phyloP scores from a whole-genome alignment of 768 basidiomycete genomes.

The Coprinopsis marcescibilis region DNA sequence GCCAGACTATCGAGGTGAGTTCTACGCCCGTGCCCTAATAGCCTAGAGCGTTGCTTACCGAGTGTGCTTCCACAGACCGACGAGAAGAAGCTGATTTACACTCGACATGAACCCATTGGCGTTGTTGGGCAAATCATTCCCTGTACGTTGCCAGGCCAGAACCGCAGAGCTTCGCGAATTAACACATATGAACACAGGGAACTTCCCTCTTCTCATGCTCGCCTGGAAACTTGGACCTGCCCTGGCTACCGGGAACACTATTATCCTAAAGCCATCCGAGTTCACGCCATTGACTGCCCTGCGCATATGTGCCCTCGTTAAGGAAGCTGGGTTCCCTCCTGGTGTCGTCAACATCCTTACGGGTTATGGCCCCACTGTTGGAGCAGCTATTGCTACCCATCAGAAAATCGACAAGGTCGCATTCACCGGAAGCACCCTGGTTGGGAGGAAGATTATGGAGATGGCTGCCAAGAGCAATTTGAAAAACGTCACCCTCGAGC shows the following conservation, averaged over 20 bases:
- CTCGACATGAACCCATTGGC: constrained; percentile 22
- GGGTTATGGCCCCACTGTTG: constrained; percentile 67
- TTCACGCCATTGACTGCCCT: constrained; percentile 71
- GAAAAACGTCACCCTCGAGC: constrained; percentile 78
- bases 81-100: constrained; percentile 24
- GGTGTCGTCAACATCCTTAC: constrained; percentile 76
- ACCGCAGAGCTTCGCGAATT: not conserved
- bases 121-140: constrained; percentile 23
- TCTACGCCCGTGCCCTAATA: not conserved
- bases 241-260: constrained; percentile 73
- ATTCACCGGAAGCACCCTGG: constrained; percentile 81
- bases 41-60: not conserved
- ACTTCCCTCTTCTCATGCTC: constrained; percentile 61
- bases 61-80: constrained; percentile 19
- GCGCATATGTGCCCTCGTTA: constrained; percentile 46
- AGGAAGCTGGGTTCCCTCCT: constrained; percentile 72
- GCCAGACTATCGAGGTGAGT: constrained; percentile 58
- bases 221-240: constrained; percentile 80
- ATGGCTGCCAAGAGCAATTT: constrained; percentile 77
- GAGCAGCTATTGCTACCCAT: constrained; percentile 66
- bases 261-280: constrained; percentile 79
- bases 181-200: constrained; percentile 40
- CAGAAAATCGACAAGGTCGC: constrained; percentile 71
- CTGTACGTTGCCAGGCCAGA: constrained; percentile 9
- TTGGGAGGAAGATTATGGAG: constrained; percentile 76